Base-by-base conservation (phyloP, 2,329 filamentous ascomycete species). In the Tolypocladium tundrense region DNA sequence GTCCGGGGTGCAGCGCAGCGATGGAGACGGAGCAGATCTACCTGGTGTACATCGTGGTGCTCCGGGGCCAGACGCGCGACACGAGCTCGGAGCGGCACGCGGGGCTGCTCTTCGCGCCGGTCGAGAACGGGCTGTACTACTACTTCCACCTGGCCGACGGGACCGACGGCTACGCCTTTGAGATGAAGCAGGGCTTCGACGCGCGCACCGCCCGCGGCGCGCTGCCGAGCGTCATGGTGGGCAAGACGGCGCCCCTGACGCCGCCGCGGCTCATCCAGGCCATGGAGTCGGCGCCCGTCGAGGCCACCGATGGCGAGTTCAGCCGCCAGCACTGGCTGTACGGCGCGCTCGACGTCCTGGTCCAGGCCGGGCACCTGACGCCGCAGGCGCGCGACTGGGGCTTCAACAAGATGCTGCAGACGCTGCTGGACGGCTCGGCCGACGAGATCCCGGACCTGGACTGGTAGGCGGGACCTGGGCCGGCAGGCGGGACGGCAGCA, bases 281-380 rank as follows among this genome's bases (percentile, higher is more conserved):
- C 14, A 57, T 62, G 10, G 31, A 40, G 39, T 41, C 52, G 19
- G 61, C 58, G 35, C 61, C 61, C 14, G 42, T 61, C 35, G 55
- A 57, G 40, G 56, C 41, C 48, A 60, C n/a, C n/a, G 57, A 61
- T 33, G 54, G 48, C 37, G 61, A 62, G 45, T 61, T 62, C 50
- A 57, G 56, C 41, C 45, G 57, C 41, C 60, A 58, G 53, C 60
- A 62, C 48, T 62, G 61, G 61, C 55, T 61, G 35, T 58, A 59
- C 53, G 57, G 39, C 16, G 60, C 61, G 1, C 56, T 61, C 16
- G 52, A 37, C 41, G 51, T 40, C 14, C 37, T 62, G 55, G 57
- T 51, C 41, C 41, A 52, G 11, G 33, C 50, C 16, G 55, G 60
- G 40, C 54, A 55, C 54, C 42, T 61, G 24, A 57, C 48, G 35